Evolutionary conservation across 2,329 filamentous ascomycete species (phyloP).

Genomic region (Aspergillus flavus): DNA sequence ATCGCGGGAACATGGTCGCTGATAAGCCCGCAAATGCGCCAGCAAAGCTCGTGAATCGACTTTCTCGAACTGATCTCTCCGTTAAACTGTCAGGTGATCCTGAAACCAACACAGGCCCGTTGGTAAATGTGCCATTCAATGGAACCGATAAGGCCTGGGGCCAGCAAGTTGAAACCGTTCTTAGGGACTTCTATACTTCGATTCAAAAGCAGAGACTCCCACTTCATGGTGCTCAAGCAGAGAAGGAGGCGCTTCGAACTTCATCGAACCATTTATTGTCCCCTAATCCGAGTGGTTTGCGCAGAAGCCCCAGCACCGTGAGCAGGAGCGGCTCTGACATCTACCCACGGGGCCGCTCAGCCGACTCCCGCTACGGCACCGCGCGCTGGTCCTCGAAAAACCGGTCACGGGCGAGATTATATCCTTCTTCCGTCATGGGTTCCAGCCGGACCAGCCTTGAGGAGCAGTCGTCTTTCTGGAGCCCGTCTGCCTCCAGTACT

Average conservation of each 20-base stretch:
- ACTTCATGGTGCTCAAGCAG: constrained; percentile 70
- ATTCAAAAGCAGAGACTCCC: constrained; percentile 87
- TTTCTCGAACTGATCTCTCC: constrained; percentile 31
- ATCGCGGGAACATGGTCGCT: constrained; percentile 18
- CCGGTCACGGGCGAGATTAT: constrained; percentile 74
- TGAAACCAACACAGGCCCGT: constrained; percentile 56
- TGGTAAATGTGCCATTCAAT: constrained; percentile 76
- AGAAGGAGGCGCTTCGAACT: constrained; percentile 40
- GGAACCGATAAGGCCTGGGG: constrained; percentile 83
- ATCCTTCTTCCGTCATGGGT: constrained; percentile 77
- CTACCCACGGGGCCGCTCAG: constrained; percentile 69
- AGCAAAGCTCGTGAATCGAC: constrained; percentile 28
- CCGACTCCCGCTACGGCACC: constrained; percentile 64
- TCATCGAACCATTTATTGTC: constrained; percentile 68
- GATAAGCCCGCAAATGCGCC: constrained; percentile 23
- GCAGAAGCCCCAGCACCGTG: constrained; percentile 84
- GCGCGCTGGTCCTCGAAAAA: constrained; percentile 84
- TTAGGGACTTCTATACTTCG: constrained; percentile 88
- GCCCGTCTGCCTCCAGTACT: constrained; percentile 84
- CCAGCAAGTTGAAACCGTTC: constrained; percentile 80
- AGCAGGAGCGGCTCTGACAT: constrained; percentile 89
- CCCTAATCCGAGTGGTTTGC: constrained; percentile 67
- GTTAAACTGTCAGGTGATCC: constrained; percentile 33
- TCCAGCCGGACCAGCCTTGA: constrained; percentile 95
- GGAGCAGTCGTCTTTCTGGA: constrained; percentile 87